Evolutionary conservation across 2,329 filamentous ascomycete genomes (phyloP).

Genomic region (Fusarium nanum): DNA sequence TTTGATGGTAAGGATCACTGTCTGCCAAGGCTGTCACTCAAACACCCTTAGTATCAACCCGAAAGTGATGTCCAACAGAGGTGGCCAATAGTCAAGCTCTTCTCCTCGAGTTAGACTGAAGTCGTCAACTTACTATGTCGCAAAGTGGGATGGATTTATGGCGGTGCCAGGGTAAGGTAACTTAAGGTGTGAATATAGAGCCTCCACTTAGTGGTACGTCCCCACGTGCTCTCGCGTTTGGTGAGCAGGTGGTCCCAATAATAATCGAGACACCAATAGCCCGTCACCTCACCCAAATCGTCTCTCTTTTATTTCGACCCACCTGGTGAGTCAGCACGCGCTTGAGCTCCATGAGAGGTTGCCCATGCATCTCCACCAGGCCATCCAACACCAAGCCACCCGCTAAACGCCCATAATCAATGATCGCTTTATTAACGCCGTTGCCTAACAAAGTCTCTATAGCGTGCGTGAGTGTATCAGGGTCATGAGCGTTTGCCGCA

Average conservation of each 20-base stretch:
- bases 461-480: slow-evolving; percentile 35
- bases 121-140: slow-evolving; percentile 36
- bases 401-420: slow-evolving; percentile 27
- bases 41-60: background rate
- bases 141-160: slow-evolving; percentile 47
- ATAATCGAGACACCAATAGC: too few species aligned
- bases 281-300: too few species aligned
- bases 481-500: slow-evolving; percentile 41
- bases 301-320: too few species aligned
- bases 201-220: slow-evolving; percentile 36
- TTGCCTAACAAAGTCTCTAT: slow-evolving; percentile 46
- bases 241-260: too few species aligned
- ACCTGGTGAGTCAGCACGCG: slow-evolving; percentile 51
- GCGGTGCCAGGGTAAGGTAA: slow-evolving; percentile 20
- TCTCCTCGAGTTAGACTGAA: slow-evolving; percentile 20
- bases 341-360: too few species aligned
- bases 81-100: slow-evolving; percentile 4
- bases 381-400: slow-evolving; percentile 15
- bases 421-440: slow-evolving; percentile 45
- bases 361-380: slow-evolving; percentile 3
- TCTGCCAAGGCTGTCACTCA: background rate
- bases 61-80: background rate
- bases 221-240: slow-evolving; percentile 51
- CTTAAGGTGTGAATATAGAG: slow-evolving; percentile 36
- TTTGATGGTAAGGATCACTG: background rate